A percentile compares a stretch with the other conserved stretches of the same genome.
Conservation (phyloP, 1,284 basidiomycete species). For the Wallemia mellicola region DNA sequence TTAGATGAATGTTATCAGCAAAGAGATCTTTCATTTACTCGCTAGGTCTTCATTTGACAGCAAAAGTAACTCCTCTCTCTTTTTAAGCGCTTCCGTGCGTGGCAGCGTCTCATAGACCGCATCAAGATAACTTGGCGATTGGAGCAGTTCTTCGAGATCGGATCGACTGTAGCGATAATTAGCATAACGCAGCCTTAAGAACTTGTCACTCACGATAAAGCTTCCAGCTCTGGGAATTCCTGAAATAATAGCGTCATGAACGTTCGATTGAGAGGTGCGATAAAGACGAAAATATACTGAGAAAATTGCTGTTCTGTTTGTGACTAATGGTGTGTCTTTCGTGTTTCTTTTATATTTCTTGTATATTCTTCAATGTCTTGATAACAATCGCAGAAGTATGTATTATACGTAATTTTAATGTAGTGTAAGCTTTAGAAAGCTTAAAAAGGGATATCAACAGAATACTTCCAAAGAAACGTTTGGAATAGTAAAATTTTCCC, state of each 20-base stretch:
- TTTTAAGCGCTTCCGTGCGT: constrained; percentile 37
- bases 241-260: constrained; percentile 2
- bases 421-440: too few relatives aligned
- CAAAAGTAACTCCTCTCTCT: constrained; percentile 41
- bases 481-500: too few relatives aligned
- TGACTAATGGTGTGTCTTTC: too few relatives aligned
- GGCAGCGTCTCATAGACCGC: constrained; percentile 50
- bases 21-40: constrained; percentile 22
- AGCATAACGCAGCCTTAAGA: constrained; percentile 2
- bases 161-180: constrained; percentile 25
- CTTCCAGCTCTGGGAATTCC: constrained; percentile 31
- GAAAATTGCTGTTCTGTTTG: too few relatives aligned
- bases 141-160: constrained; percentile 58
- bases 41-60: constrained; percentile 55
- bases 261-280: not conserved
- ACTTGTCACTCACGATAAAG: constrained; percentile 26
- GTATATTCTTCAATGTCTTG: too few relatives aligned
- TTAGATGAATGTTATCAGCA: not conserved
- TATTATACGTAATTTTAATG: too few relatives aligned
- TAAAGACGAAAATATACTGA: not conserved
- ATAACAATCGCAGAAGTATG: too few relatives aligned
- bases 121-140: constrained; percentile 53
- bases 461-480: too few relatives aligned
- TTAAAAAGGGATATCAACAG: too few relatives aligned
- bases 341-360: too few relatives aligned